Percentiles rank a stretch among this genome's conserved stretches.
Conservation (phyloP, 108 stramenopile species). For the Licmophora abbreviata region DNA sequence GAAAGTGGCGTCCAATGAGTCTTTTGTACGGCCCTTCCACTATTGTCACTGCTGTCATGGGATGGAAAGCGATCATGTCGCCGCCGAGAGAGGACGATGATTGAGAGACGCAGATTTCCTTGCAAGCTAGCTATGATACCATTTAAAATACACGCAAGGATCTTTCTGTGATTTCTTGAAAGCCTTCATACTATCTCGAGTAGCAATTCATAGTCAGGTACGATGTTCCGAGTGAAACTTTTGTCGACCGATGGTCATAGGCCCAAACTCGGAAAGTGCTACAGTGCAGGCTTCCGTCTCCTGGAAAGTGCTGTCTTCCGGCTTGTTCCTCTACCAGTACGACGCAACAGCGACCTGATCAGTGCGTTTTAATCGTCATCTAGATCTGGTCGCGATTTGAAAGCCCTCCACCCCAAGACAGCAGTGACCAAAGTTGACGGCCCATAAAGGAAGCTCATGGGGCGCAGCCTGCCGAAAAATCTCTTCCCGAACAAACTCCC, state of each 20-base stretch:
- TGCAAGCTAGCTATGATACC: no score
- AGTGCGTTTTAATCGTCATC: conserved; percentile 9
- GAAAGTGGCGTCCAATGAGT: conserved; percentile 27
- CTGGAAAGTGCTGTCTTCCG: no score
- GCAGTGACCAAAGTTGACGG: conserved; percentile 16
- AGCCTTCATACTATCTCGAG: no score
- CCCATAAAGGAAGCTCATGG: conserved; percentile 21
- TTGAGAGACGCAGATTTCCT: background rate
- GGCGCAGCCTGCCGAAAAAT: no score
- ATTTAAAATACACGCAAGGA: no score
- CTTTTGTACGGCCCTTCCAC: conserved; percentile 23
- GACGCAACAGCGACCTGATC: background rate
- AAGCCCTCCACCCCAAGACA: conserved; percentile 23
- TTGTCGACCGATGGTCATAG: no score
- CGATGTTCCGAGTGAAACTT: no score
- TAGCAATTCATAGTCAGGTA: no score
- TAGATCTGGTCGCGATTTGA: conserved; percentile 11
- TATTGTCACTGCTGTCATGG: conserved; percentile 11
- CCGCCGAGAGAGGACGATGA: conserved; percentile 16
- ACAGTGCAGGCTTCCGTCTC: no score
- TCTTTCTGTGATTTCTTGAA: no score
- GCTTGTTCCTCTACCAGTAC: no score
- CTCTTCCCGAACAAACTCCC: conserved; percentile 8
- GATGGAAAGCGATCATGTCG: conserved; percentile 20
- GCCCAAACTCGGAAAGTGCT: no score